These are phyloP conservation scores for Suillus decipiens DNA, from an alignment of 768 basidiomycete genomes.

Conservation along the genomic window DNA sequence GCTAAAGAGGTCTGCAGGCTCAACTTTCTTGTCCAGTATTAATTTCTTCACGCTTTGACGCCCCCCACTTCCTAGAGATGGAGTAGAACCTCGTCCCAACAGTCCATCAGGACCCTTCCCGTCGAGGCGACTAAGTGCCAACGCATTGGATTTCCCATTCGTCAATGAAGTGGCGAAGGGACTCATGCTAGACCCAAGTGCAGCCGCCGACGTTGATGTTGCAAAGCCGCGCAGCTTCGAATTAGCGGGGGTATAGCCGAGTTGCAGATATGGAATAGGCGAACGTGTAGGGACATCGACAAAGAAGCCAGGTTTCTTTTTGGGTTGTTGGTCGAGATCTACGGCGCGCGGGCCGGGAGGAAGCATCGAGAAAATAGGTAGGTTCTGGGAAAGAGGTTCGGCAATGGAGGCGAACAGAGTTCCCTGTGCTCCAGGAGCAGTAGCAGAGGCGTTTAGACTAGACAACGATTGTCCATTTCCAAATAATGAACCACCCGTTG, in stretches of 20 bases:
- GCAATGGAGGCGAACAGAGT: constrained; percentile 83
- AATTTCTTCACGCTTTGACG: constrained; percentile 92
- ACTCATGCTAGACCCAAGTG: constrained; percentile 34
- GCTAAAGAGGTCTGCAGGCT: constrained; percentile 70
- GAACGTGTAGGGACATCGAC: constrained; percentile 76
- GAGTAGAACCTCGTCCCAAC: constrained; percentile 55
- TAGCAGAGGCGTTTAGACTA: constrained; percentile 42
- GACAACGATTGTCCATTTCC: constrained; percentile 31
- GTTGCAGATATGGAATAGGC: constrained; percentile 62
- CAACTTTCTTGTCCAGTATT: constrained; percentile 82
- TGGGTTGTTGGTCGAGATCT: constrained; percentile 59
- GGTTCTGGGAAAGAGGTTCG: constrained; percentile 73
- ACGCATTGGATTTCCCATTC: constrained; percentile 54
- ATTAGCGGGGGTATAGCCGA: constrained; percentile 63
- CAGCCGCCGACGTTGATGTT: constrained; percentile 41
- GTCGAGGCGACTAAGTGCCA: constrained; percentile 55
- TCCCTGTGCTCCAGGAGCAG: constrained; percentile 52
- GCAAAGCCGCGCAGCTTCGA: constrained; percentile 73
- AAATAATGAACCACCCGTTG: constrained; percentile 44
- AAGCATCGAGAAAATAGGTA: constrained; percentile 76
- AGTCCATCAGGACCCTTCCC: constrained; percentile 46
- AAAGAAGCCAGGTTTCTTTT: constrained; percentile 79
- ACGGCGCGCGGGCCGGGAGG: constrained; percentile 68
- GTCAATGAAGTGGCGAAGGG: constrained; percentile 49
- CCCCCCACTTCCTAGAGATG: constrained; percentile 65